Conservation (phyloP, 176 grass and related monocot species). For the Ananas comosus region DNA sequence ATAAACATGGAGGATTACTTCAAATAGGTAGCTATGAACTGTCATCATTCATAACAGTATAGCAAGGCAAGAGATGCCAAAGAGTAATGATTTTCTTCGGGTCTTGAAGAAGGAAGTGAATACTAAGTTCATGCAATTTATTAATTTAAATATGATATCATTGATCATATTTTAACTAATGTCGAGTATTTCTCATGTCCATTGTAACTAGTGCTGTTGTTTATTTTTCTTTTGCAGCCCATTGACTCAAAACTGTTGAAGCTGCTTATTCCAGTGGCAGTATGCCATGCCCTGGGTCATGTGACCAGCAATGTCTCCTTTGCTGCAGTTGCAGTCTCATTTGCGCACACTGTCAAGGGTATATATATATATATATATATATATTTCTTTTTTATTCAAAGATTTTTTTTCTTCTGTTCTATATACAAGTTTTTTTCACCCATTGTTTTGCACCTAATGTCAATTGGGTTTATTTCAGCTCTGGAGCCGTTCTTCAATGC, state of each 20-base stretch:
- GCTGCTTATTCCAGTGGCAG: conserved; percentile 78
- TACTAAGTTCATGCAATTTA: too few relatives aligned
- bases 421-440: conserved; percentile 10
- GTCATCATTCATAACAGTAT: too few relatives aligned
- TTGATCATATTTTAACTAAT: background rate
- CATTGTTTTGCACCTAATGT: conserved; percentile 15
- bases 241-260: conserved; percentile 70
- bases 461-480: conserved; percentile 39
- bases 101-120: too few relatives aligned
- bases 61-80: too few relatives aligned
- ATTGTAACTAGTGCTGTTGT: conserved; percentile 2
- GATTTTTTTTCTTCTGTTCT: background rate
- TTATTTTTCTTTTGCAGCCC: conserved; percentile 46
- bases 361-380: conserved; percentile 25
- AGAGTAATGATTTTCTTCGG: too few relatives aligned
- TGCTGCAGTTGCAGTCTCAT: conserved; percentile 93
- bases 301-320: conserved; percentile 97
- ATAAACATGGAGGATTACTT: too few relatives aligned
- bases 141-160: background rate
- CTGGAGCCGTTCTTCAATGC: conserved; percentile 99
- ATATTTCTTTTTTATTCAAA: conserved; percentile 10
- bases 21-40: too few relatives aligned
- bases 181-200: background rate
- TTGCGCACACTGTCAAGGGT: conserved; percentile 96
- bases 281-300: conserved; percentile 91